Percentiles rank a stretch among this genome's conserved stretches.
Evolutionary conservation across 768 basidiomycete species (phyloP).

Genomic region (Amylocystis lapponica): DNA sequence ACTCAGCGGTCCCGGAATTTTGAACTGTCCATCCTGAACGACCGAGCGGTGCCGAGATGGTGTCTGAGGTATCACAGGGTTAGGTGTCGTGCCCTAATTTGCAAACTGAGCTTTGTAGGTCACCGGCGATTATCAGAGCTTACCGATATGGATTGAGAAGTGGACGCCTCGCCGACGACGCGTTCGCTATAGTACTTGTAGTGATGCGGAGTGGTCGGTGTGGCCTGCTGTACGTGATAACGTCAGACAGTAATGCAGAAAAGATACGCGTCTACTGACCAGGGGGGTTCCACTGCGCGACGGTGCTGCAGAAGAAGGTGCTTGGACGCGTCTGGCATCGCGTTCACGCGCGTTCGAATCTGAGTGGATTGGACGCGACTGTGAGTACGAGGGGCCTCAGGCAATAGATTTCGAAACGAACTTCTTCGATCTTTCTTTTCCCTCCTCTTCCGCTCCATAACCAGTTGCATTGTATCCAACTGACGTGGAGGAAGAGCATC

Average conservation of each 20-base stretch:
- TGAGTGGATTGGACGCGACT: too few species aligned
- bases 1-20: conserved; percentile 9
- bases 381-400: conserved; percentile 1
- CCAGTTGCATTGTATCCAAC: conserved; percentile 71
- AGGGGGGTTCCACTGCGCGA: conserved; percentile 8
- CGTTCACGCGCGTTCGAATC: conserved; percentile 17
- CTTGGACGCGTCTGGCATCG: conserved; percentile 17
- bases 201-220: conserved; percentile 22
- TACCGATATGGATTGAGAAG: conserved; percentile 14
- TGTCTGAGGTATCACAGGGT: conserved; percentile 7
- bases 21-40: conserved; percentile 6
- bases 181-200: conserved; percentile 23
- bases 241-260: neutral
- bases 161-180: conserved; percentile 21
- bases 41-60: too few species aligned
- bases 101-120: too few species aligned
- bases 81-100: neutral
- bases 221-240: conserved; percentile 5
- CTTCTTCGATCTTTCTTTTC: conserved; percentile 43
- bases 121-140: neutral
- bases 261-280: conserved; percentile 44
- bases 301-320: conserved; percentile 5
- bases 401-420: conserved; percentile 30
- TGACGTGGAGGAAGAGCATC: conserved; percentile 43
- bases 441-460: conserved; percentile 63